phyloP scores from a whole-genome alignment of 192 early-diverging fungal genomes.

The Mortierella antarctica region DNA sequence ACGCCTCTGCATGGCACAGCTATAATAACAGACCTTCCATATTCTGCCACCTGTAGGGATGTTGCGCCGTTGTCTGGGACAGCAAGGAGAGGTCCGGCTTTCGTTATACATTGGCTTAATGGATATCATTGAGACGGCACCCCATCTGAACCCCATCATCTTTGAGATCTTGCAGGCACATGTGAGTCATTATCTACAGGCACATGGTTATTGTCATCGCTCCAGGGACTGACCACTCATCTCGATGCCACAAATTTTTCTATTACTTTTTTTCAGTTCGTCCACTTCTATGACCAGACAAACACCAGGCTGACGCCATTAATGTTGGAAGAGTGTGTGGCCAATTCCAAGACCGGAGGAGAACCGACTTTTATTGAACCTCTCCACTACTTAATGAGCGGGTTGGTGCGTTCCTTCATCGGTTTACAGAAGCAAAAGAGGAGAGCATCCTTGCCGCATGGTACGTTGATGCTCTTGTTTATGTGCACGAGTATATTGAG shows the following conservation, averaged over 20 bases:
- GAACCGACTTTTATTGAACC: conserved; percentile 60
- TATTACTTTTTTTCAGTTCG: conserved; percentile 23
- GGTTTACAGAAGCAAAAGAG: conserved; percentile 23
- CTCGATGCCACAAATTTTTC: background rate
- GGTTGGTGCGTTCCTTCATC: conserved; percentile 40
- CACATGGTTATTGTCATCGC: background rate
- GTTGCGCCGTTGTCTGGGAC: conserved; percentile 74
- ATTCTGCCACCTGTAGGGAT: conserved; percentile 62
- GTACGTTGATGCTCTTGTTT: background rate
- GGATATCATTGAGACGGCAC: conserved; percentile 50
- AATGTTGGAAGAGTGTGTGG: conserved; percentile 52
- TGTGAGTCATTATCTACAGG: conserved; percentile 25
- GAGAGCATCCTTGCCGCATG: background rate
- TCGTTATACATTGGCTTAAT: conserved; percentile 67
- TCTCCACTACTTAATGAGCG: conserved; percentile 54
- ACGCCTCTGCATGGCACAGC: background rate
- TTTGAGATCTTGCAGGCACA: conserved; percentile 64
- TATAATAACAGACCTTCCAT: background rate
- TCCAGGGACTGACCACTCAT: background rate
- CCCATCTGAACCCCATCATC: conserved; percentile 55
- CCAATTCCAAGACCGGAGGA: conserved; percentile 44
- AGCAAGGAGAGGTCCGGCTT: conserved; percentile 71
- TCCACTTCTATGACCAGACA: conserved; percentile 39
- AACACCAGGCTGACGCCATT: conserved; percentile 29
- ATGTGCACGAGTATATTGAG: too few species aligned